phyloP scores from a whole-genome alignment of 257 asterid genomes.

The Lavandula angustifolia region DNA sequence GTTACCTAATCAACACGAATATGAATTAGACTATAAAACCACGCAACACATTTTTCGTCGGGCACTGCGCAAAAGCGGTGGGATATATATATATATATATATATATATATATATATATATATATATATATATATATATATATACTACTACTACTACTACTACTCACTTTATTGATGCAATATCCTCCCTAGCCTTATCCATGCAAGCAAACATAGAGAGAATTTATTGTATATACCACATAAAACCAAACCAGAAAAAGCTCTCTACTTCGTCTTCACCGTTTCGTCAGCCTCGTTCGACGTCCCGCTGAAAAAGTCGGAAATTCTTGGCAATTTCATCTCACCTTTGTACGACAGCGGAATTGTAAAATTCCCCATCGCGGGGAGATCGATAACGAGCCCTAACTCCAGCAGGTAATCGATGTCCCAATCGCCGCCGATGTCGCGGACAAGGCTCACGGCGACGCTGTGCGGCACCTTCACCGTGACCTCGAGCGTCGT shows the following conservation, averaged over 20 bases:
- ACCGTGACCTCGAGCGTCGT: slow-evolving; percentile 58
- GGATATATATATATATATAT: no score
- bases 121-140: no score
- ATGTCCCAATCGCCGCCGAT: slow-evolving; percentile 79
- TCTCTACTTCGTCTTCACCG: background rate
- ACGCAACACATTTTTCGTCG: no score
- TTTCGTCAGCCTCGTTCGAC: slow-evolving; percentile 4
- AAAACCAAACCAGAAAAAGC: background rate
- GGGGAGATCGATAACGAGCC: slow-evolving; percentile 65
- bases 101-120: no score
- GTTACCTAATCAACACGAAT: no score
- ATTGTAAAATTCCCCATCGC: slow-evolving; percentile 58
- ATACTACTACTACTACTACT: no score
- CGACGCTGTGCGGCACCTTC: slow-evolving; percentile 66
- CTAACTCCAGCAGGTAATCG: slow-evolving; percentile 55
- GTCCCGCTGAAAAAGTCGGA: slow-evolving; percentile 47
- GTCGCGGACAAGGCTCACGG: slow-evolving; percentile 56
- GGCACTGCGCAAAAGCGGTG: no score
- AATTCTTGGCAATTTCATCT: slow-evolving; percentile 68
- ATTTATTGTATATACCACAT: background rate
- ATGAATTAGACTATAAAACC: no score
- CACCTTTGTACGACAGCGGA: slow-evolving; percentile 65
- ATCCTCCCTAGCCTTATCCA: background rate
- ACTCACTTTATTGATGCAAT: no score
- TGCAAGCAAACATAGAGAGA: background rate